Percentiles rank a stretch among this genome's conserved stretches.
These are phyloP conservation scores for Adansonia digitata DNA, from an alignment of 345 rosid genomes.

Conservation along the genomic window DNA sequence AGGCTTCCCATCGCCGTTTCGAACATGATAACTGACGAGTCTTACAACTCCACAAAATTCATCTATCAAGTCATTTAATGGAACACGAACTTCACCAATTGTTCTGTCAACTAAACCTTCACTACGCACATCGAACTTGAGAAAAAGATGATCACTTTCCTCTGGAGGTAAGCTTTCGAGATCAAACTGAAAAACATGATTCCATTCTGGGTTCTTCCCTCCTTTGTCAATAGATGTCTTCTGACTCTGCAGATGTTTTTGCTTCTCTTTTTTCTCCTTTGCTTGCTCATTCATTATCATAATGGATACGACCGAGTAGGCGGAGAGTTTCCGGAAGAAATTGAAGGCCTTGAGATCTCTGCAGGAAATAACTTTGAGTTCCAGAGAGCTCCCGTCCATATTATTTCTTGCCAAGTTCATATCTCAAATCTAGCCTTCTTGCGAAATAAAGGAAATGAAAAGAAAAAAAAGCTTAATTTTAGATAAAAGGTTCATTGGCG, in stretches of 20 bases:
- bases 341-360: constrained; percentile 40
- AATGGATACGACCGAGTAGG: constrained; percentile 31
- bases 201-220: constrained; percentile 45
- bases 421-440: not conserved
- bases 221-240: constrained; percentile 25
- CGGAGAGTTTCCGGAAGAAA: constrained; percentile 40
- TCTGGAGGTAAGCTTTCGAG: constrained; percentile 9
- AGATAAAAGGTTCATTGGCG: no score
- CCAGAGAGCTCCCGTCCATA: constrained; percentile 29
- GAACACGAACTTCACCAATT: constrained; percentile 34
- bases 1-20: constrained; percentile 25
- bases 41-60: constrained; percentile 31
- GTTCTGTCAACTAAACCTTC: constrained; percentile 23
- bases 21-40: constrained; percentile 29
- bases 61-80: constrained; percentile 31
- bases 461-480: no score
- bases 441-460: not conserved
- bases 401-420: not conserved
- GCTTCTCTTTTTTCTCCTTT: constrained; percentile 14
- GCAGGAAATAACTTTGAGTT: constrained; percentile 37
- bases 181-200: constrained; percentile 34
- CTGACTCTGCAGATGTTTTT: constrained; percentile 22
- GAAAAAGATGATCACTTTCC: constrained; percentile 9
- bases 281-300: constrained; percentile 10
- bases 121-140: constrained; percentile 27